Evolutionary conservation across 2,329 filamentous ascomycete genomes (phyloP).

Genomic region (Aphanocladium album): DNA sequence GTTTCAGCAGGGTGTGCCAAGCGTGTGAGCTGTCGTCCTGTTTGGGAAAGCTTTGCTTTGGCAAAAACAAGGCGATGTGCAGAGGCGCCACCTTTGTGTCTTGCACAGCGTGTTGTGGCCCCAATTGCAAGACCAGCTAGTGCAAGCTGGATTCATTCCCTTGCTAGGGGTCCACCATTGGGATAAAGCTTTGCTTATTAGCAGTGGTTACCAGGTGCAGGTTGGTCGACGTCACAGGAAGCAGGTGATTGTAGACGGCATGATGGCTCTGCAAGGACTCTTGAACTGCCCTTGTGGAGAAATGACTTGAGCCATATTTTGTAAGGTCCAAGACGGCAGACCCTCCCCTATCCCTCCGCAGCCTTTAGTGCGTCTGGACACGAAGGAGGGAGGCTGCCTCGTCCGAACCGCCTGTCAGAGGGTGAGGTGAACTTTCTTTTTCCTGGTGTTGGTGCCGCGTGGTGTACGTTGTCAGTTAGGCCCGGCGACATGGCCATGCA

Average conservation of each 20-base stretch:
- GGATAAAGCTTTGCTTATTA: neutral
- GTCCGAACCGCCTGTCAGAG: neutral
- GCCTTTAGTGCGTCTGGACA: neutral
- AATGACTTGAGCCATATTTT: neutral
- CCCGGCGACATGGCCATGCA: neutral
- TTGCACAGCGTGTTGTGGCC: neutral
- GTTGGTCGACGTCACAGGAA: neutral
- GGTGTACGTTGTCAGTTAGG: neutral
- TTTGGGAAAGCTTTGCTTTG: neutral
- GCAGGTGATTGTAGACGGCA: neutral
- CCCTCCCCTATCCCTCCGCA: neutral
- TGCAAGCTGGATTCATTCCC: neutral
- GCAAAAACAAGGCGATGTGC: neutral
- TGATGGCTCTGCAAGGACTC: neutral
- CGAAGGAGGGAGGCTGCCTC: neutral
- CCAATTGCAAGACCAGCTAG: constrained; percentile 9
- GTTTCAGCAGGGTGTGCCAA: neutral
- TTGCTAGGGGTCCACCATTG: neutral
- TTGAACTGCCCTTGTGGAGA: neutral
- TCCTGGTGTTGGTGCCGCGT: neutral
- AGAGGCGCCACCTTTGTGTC: neutral
- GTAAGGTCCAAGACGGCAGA: neutral
- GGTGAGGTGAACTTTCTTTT: neutral
- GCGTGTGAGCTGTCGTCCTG: neutral
- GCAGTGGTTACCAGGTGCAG: neutral